Evolutionary conservation across 1,284 basidiomycete genomes (phyloP).

Genomic region (Trichosporon coremiiforme): DNA sequence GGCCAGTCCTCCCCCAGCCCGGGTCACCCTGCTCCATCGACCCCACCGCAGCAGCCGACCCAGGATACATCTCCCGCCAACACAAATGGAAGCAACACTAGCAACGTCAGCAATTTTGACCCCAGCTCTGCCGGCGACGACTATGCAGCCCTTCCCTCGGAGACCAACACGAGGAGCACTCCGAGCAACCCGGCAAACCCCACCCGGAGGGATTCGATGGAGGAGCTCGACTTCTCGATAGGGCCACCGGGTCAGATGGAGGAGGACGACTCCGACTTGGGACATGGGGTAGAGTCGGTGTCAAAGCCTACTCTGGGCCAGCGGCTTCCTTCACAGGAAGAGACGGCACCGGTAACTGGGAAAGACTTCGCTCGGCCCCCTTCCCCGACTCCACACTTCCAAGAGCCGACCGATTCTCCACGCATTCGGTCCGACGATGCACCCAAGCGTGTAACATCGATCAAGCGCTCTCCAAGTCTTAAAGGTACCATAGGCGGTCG

Average conservation of each 20-base stretch:
- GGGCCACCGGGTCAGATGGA: background rate
- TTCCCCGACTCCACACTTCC: conserved; percentile 4
- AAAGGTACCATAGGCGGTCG: background rate
- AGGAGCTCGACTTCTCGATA: conserved; percentile 1
- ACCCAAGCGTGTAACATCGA: background rate
- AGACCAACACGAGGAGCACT: conserved; percentile 1
- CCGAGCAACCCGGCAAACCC: conserved; percentile 9
- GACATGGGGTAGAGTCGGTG: background rate
- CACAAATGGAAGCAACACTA: background rate
- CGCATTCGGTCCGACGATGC: background rate
- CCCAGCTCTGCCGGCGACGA: background rate
- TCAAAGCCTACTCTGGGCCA: background rate
- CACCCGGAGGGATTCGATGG: background rate
- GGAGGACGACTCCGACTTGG: background rate
- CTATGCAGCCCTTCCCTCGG: background rate
- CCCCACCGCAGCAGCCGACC: background rate
- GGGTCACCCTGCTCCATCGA: background rate
- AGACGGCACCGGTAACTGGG: background rate
- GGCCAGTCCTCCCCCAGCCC: background rate
- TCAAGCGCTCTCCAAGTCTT: background rate
- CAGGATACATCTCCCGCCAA: background rate
- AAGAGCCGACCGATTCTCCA: background rate
- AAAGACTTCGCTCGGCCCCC: conserved; percentile 3
- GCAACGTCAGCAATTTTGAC: background rate
- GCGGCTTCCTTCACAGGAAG: background rate